Evolutionary conservation across 192 early-diverging fungal species (phyloP), one percentile per base, ranked within the genome.

Genomic region (Coemansia sp.): DNA sequence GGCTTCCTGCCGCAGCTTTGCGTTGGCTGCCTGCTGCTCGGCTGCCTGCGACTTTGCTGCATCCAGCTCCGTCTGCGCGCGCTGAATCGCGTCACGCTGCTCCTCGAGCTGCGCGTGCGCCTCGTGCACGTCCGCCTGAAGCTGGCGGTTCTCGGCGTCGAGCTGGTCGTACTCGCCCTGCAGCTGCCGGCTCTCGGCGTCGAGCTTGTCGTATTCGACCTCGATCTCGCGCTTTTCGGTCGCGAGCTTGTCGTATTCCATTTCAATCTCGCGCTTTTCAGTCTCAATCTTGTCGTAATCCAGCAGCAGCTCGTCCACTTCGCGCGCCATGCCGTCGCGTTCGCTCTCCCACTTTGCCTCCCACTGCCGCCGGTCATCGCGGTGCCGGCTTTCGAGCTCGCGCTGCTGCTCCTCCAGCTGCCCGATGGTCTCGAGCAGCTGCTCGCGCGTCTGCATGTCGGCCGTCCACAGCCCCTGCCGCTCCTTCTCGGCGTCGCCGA

Each of bases 401-500:
- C 28, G 27, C 12, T 60, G 58, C 15, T 64, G 53, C 32, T 64
- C 59, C 42, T 75, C 73, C 2, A 69, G 57, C 12, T 36, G 47
- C 2, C 31, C 58, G 45, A 75, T 69, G 2, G 61, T 34, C 3
- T 43, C 35, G 8, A 75, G 43, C 17, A 75, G 62, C 67, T 65
- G 39, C 29, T 59, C 62, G 6, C 67, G 67, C 19, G 53, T 45
- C 66, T 75, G 61, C 21, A 30, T 32, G 25, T 62, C 73, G 9
- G 69, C 73, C 2, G 36, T 64, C 73, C 67, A 69, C 29, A 39
- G 51, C 8, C 73, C 73, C 38, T 69, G 57, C 14, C 67, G 73
- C 38, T 75, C 65, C 17, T 26, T 53, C 54, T 75, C 73, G 28
- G 45, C 53, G 7, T 64, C 67, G 4, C 59, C 73, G 22, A 75